Percentiles rank a stretch among this genome's conserved stretches.
phyloP scores from a whole-genome alignment of 1,284 basidiomycete genomes.

The Boletus semigastroideus region DNA sequence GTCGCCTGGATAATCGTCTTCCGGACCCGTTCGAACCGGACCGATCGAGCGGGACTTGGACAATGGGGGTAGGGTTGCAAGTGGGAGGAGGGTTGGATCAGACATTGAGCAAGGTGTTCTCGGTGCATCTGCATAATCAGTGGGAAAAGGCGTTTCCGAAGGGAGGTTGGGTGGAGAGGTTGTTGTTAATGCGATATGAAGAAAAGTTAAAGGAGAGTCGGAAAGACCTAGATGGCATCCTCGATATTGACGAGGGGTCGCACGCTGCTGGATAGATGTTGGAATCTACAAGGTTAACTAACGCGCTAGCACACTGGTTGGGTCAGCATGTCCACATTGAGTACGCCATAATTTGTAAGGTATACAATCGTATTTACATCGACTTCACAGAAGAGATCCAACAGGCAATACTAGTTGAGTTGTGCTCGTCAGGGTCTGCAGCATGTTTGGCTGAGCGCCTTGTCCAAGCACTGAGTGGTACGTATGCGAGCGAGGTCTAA shows the following conservation, averaged over 20 bases:
- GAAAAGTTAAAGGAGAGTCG: constrained; percentile 30
- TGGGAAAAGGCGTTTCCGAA: constrained; percentile 84
- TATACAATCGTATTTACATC: neutral
- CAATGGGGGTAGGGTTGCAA: constrained; percentile 56
- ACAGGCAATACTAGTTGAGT: no score
- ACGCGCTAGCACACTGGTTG: no score
- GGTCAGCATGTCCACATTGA: no score
- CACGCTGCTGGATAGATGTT: neutral
- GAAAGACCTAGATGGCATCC: neutral
- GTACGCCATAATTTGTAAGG: neutral
- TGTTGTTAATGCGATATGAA: constrained; percentile 68
- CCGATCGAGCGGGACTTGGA: constrained; percentile 47
- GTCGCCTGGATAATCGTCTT: constrained; percentile 86
- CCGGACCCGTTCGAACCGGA: constrained; percentile 77
- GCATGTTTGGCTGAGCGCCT: neutral
- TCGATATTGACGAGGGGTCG: neutral
- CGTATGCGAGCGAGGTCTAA: neutral
- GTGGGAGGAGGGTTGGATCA: constrained; percentile 67
- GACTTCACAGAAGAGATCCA: neutral
- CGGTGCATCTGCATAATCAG: constrained; percentile 90
- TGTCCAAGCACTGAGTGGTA: neutral
- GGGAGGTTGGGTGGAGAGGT: constrained; percentile 77
- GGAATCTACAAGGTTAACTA: no score
- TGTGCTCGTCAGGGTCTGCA: no score
- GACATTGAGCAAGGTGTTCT: constrained; percentile 71